A percentile compares a stretch with the other conserved stretches of the same genome.
Conservation (phyloP, 306 rosid species). For the Malus orientalis region DNA sequence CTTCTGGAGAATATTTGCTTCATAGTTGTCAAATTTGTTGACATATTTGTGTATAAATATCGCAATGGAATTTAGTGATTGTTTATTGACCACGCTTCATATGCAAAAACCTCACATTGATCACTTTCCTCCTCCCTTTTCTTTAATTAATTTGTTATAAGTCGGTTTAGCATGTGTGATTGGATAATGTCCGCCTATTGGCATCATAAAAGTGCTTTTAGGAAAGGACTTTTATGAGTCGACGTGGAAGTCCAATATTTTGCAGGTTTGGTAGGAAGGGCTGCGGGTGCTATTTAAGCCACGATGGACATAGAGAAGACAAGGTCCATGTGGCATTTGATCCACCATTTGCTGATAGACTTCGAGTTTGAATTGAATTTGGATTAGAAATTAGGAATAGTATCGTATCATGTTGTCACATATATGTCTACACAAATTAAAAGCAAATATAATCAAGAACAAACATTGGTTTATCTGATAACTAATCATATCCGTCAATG, state of each 20-base stretch:
- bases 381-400: too few relatives aligned
- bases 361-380: neutral
- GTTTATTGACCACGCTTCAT: neutral
- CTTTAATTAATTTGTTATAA: neutral
- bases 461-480: neutral
- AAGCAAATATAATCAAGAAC: too few relatives aligned
- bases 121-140: neutral
- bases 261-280: neutral
- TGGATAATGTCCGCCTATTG: neutral
- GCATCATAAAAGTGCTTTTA: neutral
- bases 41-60: neutral
- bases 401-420: neutral
- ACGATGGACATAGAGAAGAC: slow-evolving; percentile 3
- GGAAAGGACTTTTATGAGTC: neutral
- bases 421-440: neutral
- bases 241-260: neutral
- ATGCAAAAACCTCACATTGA: neutral
- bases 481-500: too few relatives aligned
- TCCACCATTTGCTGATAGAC: neutral
- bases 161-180: neutral
- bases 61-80: neutral
- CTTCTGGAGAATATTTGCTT: neutral
- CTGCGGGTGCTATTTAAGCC: neutral
- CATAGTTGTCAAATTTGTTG: neutral
- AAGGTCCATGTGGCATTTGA: slow-evolving; percentile 1